phyloP scores from a whole-genome alignment of 2,329 filamentous ascomycete genomes.

The Microcyclospora pomicola region DNA sequence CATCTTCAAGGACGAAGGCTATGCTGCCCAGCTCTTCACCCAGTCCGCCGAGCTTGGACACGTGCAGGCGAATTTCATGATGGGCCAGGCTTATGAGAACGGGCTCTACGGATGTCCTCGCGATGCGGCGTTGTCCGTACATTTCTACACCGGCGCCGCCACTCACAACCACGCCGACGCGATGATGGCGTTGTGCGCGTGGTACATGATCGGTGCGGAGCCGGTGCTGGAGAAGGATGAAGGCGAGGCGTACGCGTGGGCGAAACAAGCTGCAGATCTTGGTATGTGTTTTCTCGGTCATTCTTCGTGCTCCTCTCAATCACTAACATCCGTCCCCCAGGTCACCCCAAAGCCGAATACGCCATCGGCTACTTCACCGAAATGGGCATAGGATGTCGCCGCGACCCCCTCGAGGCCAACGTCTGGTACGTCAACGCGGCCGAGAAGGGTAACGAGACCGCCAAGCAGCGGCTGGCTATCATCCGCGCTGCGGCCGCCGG shows the following conservation, averaged over 20 bases:
- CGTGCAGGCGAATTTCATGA: conserved; percentile 66
- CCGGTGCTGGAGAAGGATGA: conserved; percentile 90
- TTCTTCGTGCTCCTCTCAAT: neutral
- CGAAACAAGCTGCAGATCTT: conserved; percentile 67
- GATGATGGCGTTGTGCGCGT: conserved; percentile 97
- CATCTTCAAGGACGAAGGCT: conserved; percentile 77
- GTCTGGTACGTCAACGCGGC: conserved; percentile 97
- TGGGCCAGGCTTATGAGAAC: conserved; percentile 96
- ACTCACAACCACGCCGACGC: conserved; percentile 69
- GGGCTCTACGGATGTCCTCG: conserved; percentile 74
- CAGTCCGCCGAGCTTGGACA: conserved; percentile 88
- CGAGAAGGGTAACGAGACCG: conserved; percentile 78
- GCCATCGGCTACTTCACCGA: conserved; percentile 95
- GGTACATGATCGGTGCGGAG: conserved; percentile 93
- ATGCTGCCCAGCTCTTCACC: conserved; percentile 87
- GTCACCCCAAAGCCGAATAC: conserved; percentile 63
- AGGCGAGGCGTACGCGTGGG: conserved; percentile 94
- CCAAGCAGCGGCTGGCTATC: conserved; percentile 70
- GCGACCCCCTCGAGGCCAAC: conserved; percentile 91
- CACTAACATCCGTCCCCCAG: conserved; percentile 21
- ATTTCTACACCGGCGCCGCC: conserved; percentile 92
- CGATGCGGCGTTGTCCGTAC: conserved; percentile 84
- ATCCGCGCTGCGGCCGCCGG: conserved; percentile 70
- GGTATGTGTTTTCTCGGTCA: conserved; percentile 46
- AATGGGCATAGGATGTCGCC: conserved; percentile 91